Evolutionary conservation across 2,329 filamentous ascomycete genomes (phyloP).

Genomic region (Thermothelomyces thermophilus): DNA sequence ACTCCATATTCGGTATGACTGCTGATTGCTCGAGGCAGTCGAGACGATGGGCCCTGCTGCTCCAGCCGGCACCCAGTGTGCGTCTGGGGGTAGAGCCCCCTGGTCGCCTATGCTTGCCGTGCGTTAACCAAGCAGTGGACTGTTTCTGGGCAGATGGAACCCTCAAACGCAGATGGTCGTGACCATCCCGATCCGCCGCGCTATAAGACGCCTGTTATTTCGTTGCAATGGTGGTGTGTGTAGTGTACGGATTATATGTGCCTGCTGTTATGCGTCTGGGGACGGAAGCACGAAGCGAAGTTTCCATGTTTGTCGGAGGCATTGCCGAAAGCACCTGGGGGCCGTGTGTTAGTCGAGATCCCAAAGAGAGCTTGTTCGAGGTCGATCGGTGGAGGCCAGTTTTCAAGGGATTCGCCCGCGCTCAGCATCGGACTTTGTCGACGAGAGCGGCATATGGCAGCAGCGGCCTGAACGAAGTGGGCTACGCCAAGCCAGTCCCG

Average conservation of each 20-base stretch:
- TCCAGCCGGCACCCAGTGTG: conserved; percentile 1
- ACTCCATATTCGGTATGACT: conserved; percentile 6
- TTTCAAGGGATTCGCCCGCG: background rate
- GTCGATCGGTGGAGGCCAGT: conserved; percentile 7
- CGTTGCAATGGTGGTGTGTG: conserved; percentile 15
- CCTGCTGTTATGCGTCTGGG: conserved; percentile 23
- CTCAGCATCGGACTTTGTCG: background rate
- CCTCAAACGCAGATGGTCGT: conserved; percentile 14
- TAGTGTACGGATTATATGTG: too few relatives aligned
- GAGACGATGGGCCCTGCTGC: background rate
- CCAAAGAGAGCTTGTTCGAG: conserved; percentile 10
- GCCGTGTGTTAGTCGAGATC: background rate
- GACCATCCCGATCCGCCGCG: conserved; percentile 19
- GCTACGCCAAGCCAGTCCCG: conserved; percentile 12
- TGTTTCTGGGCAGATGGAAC: conserved; percentile 12
- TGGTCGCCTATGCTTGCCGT: conserved; percentile 20
- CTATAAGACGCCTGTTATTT: conserved; percentile 18
- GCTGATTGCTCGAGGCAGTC: conserved; percentile 2
- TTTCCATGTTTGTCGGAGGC: conserved; percentile 20
- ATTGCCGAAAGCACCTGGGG: conserved; percentile 4
- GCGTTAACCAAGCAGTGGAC: background rate
- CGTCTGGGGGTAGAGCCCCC: conserved; percentile 12
- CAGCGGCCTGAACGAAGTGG: conserved; percentile 2
- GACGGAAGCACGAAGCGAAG: conserved; percentile 17
- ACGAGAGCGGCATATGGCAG: conserved; percentile 17